Conservation (phyloP, 805 yeast species). For the Candida hungchunana region DNA sequence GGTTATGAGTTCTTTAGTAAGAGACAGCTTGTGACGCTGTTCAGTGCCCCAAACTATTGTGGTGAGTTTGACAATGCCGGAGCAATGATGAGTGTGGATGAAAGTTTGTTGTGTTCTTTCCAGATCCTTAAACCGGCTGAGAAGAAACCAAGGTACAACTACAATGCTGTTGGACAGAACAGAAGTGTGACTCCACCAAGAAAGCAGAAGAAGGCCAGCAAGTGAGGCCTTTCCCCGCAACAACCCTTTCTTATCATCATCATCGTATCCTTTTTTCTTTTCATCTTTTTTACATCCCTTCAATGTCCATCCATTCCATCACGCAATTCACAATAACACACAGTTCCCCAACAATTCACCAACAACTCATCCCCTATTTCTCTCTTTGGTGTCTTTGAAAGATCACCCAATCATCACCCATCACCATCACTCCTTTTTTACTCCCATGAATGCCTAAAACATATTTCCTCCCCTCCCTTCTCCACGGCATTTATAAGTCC, state of each 20-base stretch:
- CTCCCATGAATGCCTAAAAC: too few relatives aligned
- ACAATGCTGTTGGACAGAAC: slow-evolving; percentile 35
- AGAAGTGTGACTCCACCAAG: slow-evolving; percentile 59
- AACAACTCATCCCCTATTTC: too few relatives aligned
- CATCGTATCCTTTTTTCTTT: background rate
- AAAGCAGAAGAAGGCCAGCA: slow-evolving; percentile 48
- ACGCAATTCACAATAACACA: too few relatives aligned
- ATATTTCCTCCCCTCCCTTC: too few relatives aligned
- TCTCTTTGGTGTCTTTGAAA: too few relatives aligned
- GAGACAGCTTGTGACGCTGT: slow-evolving; percentile 91
- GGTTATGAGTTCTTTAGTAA: slow-evolving; percentile 97
- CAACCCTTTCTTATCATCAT: too few relatives aligned
- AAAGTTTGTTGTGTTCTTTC: slow-evolving; percentile 91
- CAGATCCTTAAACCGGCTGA: slow-evolving; percentile 97
- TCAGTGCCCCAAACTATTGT: slow-evolving; percentile 97
- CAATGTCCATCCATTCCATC: too few relatives aligned
- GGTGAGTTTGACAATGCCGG: slow-evolving; percentile 99
- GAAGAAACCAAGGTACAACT: slow-evolving; percentile 73
- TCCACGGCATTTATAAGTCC: background rate
- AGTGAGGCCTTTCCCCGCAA: slow-evolving; percentile 25
- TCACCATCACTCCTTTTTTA: too few relatives aligned
- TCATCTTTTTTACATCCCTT: background rate
- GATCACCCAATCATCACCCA: too few relatives aligned
- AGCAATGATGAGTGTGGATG: slow-evolving; percentile 99
- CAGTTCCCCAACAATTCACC: too few relatives aligned